A percentile compares a stretch with the other conserved stretches of the same genome.
Evolutionary conservation across 768 basidiomycete genomes (phyloP).

Genomic region (Tulasnella calospora): DNA sequence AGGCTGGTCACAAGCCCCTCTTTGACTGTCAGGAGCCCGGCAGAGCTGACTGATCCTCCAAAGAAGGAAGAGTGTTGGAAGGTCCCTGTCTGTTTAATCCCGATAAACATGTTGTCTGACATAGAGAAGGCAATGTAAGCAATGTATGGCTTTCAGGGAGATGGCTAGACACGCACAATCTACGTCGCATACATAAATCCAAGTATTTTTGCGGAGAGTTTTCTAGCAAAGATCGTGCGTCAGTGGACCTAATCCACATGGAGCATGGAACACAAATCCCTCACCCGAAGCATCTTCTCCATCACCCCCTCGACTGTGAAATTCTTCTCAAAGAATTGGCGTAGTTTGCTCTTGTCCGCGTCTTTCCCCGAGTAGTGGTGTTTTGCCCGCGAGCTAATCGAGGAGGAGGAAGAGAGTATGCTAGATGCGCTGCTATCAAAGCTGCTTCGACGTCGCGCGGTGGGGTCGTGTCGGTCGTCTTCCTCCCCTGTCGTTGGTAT

Average conservation of each 20-base stretch:
- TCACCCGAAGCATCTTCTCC: constrained; percentile 46
- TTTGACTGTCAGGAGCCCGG: constrained; percentile 57
- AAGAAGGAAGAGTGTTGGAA: constrained; percentile 65
- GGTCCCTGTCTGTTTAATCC: constrained; percentile 57
- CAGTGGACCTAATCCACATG: neutral
- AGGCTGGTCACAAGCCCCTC: constrained; percentile 55
- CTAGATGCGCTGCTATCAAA: constrained; percentile 32
- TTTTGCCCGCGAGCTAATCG: constrained; percentile 28
- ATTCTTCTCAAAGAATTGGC: constrained; percentile 41
- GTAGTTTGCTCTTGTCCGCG: constrained; percentile 34
- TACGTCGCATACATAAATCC: constrained; percentile 63
- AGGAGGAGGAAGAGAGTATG: constrained; percentile 32
- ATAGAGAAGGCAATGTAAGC: neutral
- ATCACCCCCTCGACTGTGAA: constrained; percentile 51
- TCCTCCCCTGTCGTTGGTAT: constrained; percentile 37
- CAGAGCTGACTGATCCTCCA: constrained; percentile 35
- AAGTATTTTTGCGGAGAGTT: constrained; percentile 56
- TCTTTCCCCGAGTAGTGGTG: constrained; percentile 30
- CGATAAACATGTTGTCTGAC: constrained; percentile 59
- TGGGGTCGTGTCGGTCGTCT: constrained; percentile 29
- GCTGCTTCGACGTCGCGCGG: constrained; percentile 30
- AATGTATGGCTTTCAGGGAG: neutral
- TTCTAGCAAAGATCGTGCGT: constrained; percentile 34
- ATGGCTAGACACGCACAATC: constrained; percentile 42
- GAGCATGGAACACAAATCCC: neutral